These are phyloP conservation scores for Cadophora luteo-olivacea DNA, from an alignment of 2,329 filamentous ascomycete genomes.

Conservation along the genomic window DNA sequence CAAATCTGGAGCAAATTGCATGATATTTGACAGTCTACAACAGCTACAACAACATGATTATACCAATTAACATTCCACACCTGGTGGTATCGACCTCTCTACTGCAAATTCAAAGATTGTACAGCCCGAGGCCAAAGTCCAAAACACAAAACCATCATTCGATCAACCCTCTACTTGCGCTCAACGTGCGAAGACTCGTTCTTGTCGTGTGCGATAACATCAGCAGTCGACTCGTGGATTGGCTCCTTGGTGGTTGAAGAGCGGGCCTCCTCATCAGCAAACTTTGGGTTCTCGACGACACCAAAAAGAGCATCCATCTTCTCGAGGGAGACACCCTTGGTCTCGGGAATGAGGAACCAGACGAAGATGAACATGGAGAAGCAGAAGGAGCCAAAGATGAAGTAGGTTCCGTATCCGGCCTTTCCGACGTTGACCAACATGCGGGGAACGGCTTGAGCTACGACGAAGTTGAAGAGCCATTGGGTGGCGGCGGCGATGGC, in stretches of 20 bases:
- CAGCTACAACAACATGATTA: constrained; percentile 1
- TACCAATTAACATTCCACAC: constrained; percentile 2
- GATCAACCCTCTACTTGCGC: neutral
- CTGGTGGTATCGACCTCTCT: neutral
- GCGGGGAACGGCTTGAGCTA: constrained; percentile 70
- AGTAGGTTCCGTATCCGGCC: constrained; percentile 63
- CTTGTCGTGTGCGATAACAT: constrained; percentile 32
- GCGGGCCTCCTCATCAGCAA: constrained; percentile 11
- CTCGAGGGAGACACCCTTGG: constrained; percentile 69
- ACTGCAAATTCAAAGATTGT: neutral
- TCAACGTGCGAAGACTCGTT: constrained; percentile 1
- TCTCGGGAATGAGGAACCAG: constrained; percentile 62
- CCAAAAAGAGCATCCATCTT: constrained; percentile 45
- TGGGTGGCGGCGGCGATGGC: constrained; percentile 72
- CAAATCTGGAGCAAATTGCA: neutral
- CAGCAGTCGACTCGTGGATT: constrained; percentile 41
- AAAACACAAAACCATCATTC: neutral
- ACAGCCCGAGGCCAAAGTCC: neutral
- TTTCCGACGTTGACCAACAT: constrained; percentile 65
- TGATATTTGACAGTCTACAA: constrained; percentile 6
- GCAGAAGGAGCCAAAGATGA: constrained; percentile 73
- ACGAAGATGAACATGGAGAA: constrained; percentile 58
- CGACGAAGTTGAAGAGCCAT: constrained; percentile 78
- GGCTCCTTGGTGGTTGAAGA: constrained; percentile 1
- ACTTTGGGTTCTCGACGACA: constrained; percentile 3